Base-by-base conservation (phyloP, 1,284 basidiomycete genomes). In the Sphaerobolus stellatus region DNA sequence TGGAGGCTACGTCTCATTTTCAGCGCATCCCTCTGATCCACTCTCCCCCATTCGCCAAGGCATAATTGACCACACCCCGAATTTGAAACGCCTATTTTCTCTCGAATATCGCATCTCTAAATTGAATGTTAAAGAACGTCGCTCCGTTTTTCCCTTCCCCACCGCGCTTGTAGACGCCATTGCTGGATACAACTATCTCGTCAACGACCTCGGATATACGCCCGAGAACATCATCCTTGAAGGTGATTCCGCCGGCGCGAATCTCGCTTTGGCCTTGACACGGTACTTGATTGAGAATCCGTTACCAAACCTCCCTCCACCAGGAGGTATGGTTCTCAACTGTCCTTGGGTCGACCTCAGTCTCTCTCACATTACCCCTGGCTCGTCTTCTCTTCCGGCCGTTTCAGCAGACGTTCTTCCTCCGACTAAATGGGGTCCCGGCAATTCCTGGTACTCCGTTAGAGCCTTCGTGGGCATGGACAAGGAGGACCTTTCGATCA, bases 231-330 rank as follows among this genome's bases (percentile, higher is more conserved):
- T 91, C 59, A 72, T 86, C 46, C 51, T 92, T 18, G 75, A 74
- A 14, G 88, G 88, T 1, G 88, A 91, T 64, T 86, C 83, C 13
- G 87, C 88, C 0, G 90, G 89, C 2, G 88, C 79, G 1, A 88
- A 89, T 64, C 75, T 90, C 20, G 83, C 81, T 0, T 72, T 84
- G 25, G 84, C 86, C 0, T 69, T 83, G 14, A 72, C 70, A 4
- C 75, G 79, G 14, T 83, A 83, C 59, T 74, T 82, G 14, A 67
- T 75, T 40, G 75, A 79, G 56, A 63, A 78, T 49, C 59, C 58
- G 16, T 22, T 64, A 16, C 34, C 36, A 20, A 29, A 31, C 13
- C 58, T 66, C 2, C 50, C 57, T n/a, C 59, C 65, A 29, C 22
- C 80, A 0, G 62, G 69, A 3, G 74, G 65, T 1, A 58, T 82